These are phyloP conservation scores for Orbilia quercus DNA, from an alignment of 2,329 filamentous ascomycete species.

Conservation along the genomic window DNA sequence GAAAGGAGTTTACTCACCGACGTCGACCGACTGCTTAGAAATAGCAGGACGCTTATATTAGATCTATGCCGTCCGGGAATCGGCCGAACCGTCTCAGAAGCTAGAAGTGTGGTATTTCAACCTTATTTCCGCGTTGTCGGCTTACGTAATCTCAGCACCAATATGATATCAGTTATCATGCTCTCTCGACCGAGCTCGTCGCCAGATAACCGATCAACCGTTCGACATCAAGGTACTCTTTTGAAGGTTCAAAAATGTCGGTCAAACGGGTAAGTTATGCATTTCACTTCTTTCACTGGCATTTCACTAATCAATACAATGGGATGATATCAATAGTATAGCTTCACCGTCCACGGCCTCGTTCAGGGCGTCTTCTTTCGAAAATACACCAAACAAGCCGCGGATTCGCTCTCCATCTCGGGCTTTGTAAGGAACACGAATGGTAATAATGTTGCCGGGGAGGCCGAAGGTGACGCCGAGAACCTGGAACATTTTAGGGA, in stretches of 20 bases:
- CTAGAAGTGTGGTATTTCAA: neutral
- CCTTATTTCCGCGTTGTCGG: neutral
- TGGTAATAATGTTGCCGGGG: constrained; percentile 28
- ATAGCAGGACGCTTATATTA: neutral
- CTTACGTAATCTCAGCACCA: neutral
- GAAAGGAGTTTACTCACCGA: neutral
- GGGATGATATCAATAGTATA: constrained; percentile 4
- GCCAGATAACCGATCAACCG: too few species aligned
- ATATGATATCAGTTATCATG: too few species aligned
- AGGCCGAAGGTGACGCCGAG: constrained; percentile 32
- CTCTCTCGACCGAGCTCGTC: too few species aligned
- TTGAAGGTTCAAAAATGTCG: constrained; percentile 10
- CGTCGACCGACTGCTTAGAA: neutral
- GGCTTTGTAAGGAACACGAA: constrained; percentile 35
- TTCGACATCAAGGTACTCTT: too few species aligned
- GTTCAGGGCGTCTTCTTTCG: constrained; percentile 55
- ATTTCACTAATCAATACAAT: neutral
- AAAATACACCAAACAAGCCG: constrained; percentile 35
- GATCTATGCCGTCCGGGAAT: neutral
- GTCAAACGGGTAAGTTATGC: constrained; percentile 24
- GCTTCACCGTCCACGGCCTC: constrained; percentile 51
- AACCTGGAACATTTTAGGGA: constrained; percentile 37
- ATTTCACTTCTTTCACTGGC: neutral
- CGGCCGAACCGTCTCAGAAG: neutral
- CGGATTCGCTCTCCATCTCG: constrained; percentile 25